Percentiles rank a stretch among this genome's conserved stretches.
phyloP scores from a whole-genome alignment of 1,284 basidiomycete species.

The Sporisorium iseilematis-ciliati region DNA sequence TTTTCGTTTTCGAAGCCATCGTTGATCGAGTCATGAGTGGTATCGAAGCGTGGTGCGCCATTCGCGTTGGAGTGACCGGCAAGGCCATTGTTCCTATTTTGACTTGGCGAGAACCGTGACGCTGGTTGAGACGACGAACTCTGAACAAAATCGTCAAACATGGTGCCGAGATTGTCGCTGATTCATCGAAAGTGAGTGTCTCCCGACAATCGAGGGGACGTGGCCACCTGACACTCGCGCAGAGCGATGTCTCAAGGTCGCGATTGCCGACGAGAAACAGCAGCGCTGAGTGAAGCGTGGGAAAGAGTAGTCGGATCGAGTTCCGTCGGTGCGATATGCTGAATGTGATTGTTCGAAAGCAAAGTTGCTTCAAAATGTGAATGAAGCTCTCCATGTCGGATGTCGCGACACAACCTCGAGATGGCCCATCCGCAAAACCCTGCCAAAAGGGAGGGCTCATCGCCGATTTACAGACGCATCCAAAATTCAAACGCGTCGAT shows the following conservation, averaged over 20 bases:
- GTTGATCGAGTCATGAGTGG: slow-evolving; percentile 24
- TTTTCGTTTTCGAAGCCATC: slow-evolving; percentile 35
- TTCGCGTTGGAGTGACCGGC: slow-evolving; percentile 3
- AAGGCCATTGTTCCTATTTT: slow-evolving; percentile 4
- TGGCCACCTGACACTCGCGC: neutral
- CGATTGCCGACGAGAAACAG: neutral
- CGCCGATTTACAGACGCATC: slow-evolving; percentile 12
- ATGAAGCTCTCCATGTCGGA: neutral
- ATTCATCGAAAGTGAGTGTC: neutral
- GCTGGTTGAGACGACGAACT: slow-evolving; percentile 40
- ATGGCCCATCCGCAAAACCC: slow-evolving; percentile 27
- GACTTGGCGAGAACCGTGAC: neutral
- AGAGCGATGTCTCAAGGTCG: neutral
- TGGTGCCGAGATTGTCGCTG: neutral
- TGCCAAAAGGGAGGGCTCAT: neutral
- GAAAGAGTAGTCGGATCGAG: neutral
- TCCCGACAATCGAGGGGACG: neutral
- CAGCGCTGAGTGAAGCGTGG: no score
- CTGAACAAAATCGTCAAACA: slow-evolving; percentile 57
- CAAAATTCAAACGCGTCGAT: neutral
- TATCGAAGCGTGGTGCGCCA: slow-evolving; percentile 8
- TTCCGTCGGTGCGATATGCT: neutral
- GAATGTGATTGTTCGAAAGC: neutral
- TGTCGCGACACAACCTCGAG: neutral
- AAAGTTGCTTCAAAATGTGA: neutral